Conservation (phyloP, 2,329 filamentous ascomycete genomes). For the Fusarium sp. region DNA sequence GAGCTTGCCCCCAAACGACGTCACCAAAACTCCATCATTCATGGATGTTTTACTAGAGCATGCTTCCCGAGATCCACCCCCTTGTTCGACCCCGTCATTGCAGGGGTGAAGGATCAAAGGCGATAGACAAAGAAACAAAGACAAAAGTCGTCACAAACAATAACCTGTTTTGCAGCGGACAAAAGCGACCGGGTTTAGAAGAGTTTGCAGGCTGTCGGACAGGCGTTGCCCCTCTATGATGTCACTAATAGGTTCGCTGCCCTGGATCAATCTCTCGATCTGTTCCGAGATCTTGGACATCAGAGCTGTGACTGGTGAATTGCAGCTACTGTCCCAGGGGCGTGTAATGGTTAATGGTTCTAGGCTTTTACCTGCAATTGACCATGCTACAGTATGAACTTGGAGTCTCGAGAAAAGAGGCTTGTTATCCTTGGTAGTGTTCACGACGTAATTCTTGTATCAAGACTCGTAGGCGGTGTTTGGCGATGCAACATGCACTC, state of each 20-base stretch:
- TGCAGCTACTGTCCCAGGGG: slow-evolving; percentile 6
- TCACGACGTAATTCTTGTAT: slow-evolving; percentile 27
- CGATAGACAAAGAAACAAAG: slow-evolving; percentile 8
- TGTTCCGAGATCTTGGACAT: slow-evolving; percentile 38
- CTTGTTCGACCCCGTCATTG: slow-evolving; percentile 17
- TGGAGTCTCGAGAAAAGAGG: background rate
- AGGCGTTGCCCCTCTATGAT: slow-evolving; percentile 32
- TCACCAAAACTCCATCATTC: slow-evolving; percentile 26
- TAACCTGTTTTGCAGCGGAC: slow-evolving; percentile 30
- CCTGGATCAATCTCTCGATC: slow-evolving; percentile 28
- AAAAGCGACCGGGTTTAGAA: slow-evolving; percentile 12
- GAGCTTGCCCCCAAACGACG: slow-evolving; percentile 30
- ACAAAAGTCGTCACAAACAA: background rate
- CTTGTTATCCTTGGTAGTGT: slow-evolving; percentile 4
- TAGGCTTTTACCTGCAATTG: background rate
- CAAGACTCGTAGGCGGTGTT: background rate
- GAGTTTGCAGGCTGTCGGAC: background rate
- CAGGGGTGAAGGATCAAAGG: background rate
- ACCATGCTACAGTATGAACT: slow-evolving; percentile 18
- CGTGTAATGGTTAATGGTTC: slow-evolving; percentile 2
- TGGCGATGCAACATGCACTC: background rate
- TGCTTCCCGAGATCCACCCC: slow-evolving; percentile 14
- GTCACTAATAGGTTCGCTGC: slow-evolving; percentile 17
- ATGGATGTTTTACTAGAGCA: slow-evolving; percentile 1
- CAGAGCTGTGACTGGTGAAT: slow-evolving; percentile 8